These are phyloP conservation scores for Stylosanthes scabra DNA, from an alignment of 331 rosid genomes.

Conservation along the genomic window DNA sequence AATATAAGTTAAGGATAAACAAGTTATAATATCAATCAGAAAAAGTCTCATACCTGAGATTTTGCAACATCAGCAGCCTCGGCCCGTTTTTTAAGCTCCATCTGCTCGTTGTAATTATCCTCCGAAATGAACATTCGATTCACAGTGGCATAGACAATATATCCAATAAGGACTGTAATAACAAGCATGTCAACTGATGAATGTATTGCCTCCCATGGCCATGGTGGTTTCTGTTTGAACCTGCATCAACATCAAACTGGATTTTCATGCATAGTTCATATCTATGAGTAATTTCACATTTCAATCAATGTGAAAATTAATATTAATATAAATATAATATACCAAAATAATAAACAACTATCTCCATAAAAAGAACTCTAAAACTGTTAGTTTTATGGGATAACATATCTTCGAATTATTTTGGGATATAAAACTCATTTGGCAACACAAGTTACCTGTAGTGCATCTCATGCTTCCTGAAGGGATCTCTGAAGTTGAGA, in stretches of 20 bases:
- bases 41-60: conserved; percentile 69
- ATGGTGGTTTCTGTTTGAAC: conserved; percentile 89
- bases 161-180: conserved; percentile 77
- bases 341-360: not conserved
- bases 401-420: too few relatives aligned
- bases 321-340: not conserved
- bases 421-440: not conserved
- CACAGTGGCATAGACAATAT: conserved; percentile 77
- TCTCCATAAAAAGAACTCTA: conserved; percentile 3
- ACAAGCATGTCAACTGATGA: conserved; percentile 73
- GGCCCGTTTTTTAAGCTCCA: conserved; percentile 82
- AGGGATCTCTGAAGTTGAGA: conserved; percentile 94
- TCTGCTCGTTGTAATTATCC: conserved; percentile 74
- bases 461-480: conserved; percentile 94
- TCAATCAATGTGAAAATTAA: not conserved
- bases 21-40: conserved; percentile 8
- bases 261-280: conserved; percentile 26
- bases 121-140: conserved; percentile 88
- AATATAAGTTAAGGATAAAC: conserved; percentile 25
- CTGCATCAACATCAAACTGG: conserved; percentile 53
- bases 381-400: not conserved
- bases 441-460: conserved; percentile 70
- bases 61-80: conserved; percentile 95
- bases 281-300: conserved; percentile 18
- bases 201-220: conserved; percentile 80